Evolutionary conservation across 2,329 filamentous ascomycete genomes (phyloP), one percentile per base, ranked within the genome.

Genomic region (Fusarium beomiforme): DNA sequence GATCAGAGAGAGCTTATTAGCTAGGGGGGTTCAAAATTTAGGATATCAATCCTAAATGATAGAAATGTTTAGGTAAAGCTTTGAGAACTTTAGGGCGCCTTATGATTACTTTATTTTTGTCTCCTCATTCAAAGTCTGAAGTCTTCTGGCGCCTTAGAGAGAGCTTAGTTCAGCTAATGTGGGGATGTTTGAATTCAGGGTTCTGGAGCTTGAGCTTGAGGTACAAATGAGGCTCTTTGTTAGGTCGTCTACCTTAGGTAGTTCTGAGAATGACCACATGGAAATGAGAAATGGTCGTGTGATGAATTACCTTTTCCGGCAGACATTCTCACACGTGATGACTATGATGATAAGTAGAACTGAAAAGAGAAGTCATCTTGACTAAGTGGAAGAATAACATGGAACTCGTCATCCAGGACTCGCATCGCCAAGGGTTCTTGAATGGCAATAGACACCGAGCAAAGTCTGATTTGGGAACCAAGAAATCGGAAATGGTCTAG

Each of bases 171-270:
- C 21, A 37, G 47, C 31, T 37, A 51, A 3, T 66, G 69, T 72
- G 69, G 69, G 59, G 64, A 67, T 42, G 19, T 47, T 29, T 42
- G 51, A 54, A 47, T 72, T 51, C 47, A 71, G 64, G 69, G 64
- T 72, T 56, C 59, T 65, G 42, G 68, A 71, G 44, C 68, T 59
- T 39, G 43, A 55, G 29, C 24, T 56, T 56, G 55, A 56, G 59
- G 41, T 64, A 57, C 46, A 8, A 50, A 55, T 44, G 29, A 50
- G 66, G 39, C 53, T 46, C 47, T 46, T 54, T 10, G 26, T 24
- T 51, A 24, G 54, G 11, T 29, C 29, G 8, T 29, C 4, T 29
- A 29, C 8, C 5, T 29, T n/a, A n/a, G 33, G 33, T 37, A 14
- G 33, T n/a, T n/a, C n/a, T n/a, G n/a, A 57, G 23, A 53, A n/a